Evolutionary conservation across 1,139 yeast species (phyloP), one percentile per base, ranked within the genome.

Genomic region (Scheffersomyces stambukii): DNA sequence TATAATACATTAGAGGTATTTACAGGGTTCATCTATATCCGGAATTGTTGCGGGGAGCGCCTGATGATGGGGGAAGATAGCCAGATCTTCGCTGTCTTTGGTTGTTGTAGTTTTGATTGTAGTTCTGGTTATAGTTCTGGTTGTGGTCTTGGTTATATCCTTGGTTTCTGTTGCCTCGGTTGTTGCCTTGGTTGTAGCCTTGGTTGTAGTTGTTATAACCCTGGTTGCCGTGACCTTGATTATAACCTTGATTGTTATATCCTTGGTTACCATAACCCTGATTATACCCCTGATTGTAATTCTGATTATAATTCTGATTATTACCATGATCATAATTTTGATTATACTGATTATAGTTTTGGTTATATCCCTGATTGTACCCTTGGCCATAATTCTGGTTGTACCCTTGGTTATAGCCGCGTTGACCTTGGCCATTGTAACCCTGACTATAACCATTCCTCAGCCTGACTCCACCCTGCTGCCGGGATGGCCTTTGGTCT

Each of bases 111-210:
- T 38, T 29, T 33, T 33, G 27, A 31, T 36, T 24, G 23, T 40
- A 30, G n/a, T 32, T 28, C 19, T 44, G 42, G 27, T 49, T 42
- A 18, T 46, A 37, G 13, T 38, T 38, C 16, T 30, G 25, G 26
- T 37, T 32, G 28, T 34, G 33, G 5, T 39, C 27, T 27, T 37
- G 33, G 29, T 43, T 27, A 29, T 35, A 11, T 23, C 38, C 34
- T 16, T 37, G 32, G 25, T 32, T 37, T 16, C 35, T 12, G 20
- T 24, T 22, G 19, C 26, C 23, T 23, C 40, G 36, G 28, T 35
- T 24, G 25, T 32, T 23, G n/a, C 35, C 31, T 20, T 35, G 25
- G 25, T 25, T 27, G 27, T 34, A 26, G 26, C 32, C 25, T 19
- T 38, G 37, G 19, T 38, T 32, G 27, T 37, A 23, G 21, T 34